Base-by-base conservation (phyloP, 1,284 basidiomycete species). In the Sphagnurus paluster region DNA sequence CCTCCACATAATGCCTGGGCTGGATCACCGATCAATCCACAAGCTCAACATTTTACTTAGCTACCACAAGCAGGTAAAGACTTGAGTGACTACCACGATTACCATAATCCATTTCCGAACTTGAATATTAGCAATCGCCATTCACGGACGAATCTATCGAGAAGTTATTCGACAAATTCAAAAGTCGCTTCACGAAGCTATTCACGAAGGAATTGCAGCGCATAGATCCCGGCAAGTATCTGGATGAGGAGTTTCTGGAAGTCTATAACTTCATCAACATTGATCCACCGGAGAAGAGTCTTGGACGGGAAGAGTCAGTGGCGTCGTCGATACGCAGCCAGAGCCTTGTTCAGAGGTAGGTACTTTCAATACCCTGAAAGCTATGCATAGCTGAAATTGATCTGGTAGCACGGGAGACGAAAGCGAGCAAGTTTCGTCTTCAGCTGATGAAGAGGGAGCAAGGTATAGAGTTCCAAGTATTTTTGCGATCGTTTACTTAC, bases 161-260 rank as follows among this genome's bases (percentile, higher is more conserved):
- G 49, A 93, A 90, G 57, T 77, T 87, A 1, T 72, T 96, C 42
- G 66, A 67, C 20, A 79, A 81, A 35, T 91, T 93, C 66, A 80
- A 85, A 45, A 69, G 66, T 4, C 61, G 70, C 9, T 68, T 93
- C 43, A 58, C 66, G 25, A 85, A 82, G 57, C 71, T 74, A 45
- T 91, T 80, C 60, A 70, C 69, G 17, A 70, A 73, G 25, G 77
- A 81, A 47, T 63, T 90, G 7, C 74, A 77, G 44, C 72, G 70
- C 32, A 77, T 86, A 48, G 76, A 81, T 54, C 78, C 82, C 48
- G 74, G 72, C 4, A 70, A 76, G 46, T 75, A 72, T 54, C 62
- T 76, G 20, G 72, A 84, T 43, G 76, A 79, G 33, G 72, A 80
- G 44, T 71, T 85, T 43, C 66, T 72, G 44, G 72, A 79, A 30